Base-by-base conservation (phyloP, 768 basidiomycete genomes). In the Tylopilus sp. region DNA sequence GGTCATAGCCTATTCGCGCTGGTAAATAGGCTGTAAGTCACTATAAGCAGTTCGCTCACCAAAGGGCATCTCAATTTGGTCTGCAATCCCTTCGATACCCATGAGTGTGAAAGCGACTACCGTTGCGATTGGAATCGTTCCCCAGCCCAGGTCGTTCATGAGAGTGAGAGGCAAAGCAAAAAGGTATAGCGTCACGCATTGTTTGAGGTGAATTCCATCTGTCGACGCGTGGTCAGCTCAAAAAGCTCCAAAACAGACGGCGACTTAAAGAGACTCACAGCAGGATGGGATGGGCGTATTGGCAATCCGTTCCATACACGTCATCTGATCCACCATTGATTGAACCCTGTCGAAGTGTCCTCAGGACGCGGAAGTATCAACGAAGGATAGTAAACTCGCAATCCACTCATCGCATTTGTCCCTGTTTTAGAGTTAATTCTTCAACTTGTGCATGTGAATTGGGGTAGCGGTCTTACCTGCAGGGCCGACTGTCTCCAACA, bases 41-140 rank as follows among this genome's bases (percentile, higher is more conserved):
- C 21, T n/a, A 10, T 40, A 20, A 17, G 7, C 31, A 28, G 18
- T 38, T 17, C 21, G 68, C 75, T 42, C 54, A 86, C 92, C 94
- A 59, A 97, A 97, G 0, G 95, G 95, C 85, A 89, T 88, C 68
- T 97, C 94, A 58, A 95, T 92, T 69, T 92, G 85, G 53, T 95
- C 87, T 0, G 95, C 94, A 57, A 97, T 98, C 5, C 92, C 93
- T 74, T 97, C 94, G 46, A 98, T 90, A 17, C 93, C 92, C 81
- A 94, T 93, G 47, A 97, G 79, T 1, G 89, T 94, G 73, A 95
- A 93, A 8, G 91, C 84, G 25, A 94, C 86, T 13, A 88, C 81
- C 20, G 91, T 92, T 18, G 91, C 83, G 22, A 94, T 76, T n/a
- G 88, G 89, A 10, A 95, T 76, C 64, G 88, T 88, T 42, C 76